Base-by-base conservation (phyloP, 169 alveolate species). In the Plasmodium coatneyi region DNA sequence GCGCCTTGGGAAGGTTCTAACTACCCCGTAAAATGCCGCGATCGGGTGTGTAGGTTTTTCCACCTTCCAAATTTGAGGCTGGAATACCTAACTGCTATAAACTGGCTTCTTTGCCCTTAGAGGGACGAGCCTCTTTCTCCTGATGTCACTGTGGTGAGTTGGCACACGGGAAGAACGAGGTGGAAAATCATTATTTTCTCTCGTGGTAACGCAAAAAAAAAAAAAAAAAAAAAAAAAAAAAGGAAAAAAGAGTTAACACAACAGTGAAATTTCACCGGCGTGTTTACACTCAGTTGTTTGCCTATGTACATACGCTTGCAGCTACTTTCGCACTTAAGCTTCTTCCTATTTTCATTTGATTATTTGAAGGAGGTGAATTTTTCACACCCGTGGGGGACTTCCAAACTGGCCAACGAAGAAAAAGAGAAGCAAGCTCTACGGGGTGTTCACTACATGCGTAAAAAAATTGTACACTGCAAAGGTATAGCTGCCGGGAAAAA, bases 391-490 rank as follows among this genome's bases (percentile, higher is more conserved):
- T 39, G 49, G 49, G 49, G 49, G 49, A 2, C 49, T 39, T 39
- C 49, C 49, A 5, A 39, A 39, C 10, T 39, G 49, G 49, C 49
- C 49, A 39, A 7, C 19, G 28, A 56, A 56, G 28, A 56, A 56
- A 14, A 56, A 14, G 28, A 5, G 71, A 56, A 56, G 28, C 19
- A 56, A 12, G 71, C 71, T 56, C 32, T 5, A n/a, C 71, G 32
- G 28, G 19, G 49, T 56, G 71, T 25, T 34, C 46, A 76, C 46
- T 76, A 56, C 83, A 76, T 76, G 83, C 39, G 83, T 14, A 36
- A 22, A 76, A 76, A 76, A 76, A 32, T 3, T 39, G 49, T 4
- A 36, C 49, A 76, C 60, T n/a, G 60, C 49, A 34, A 34, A n/a
- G 7, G n/a, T n/a, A 34, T 3, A 36, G 32, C 14, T 76, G n/a